Conservation (phyloP, 2,329 filamentous ascomycete species). For the Colletotrichum spaethianum region DNA sequence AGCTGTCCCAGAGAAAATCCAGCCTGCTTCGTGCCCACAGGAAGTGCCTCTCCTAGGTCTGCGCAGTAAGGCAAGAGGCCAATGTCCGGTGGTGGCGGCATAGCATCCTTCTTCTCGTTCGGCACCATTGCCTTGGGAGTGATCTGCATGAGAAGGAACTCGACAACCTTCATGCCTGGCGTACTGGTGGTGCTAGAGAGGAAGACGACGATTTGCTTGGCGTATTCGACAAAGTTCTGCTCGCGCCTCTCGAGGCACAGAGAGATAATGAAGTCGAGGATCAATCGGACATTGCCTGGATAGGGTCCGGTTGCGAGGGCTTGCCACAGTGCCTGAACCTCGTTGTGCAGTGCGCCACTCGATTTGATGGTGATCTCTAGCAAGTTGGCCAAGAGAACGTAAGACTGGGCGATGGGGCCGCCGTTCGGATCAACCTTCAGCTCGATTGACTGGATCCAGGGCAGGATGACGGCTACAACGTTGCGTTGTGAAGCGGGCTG, state of each 20-base stretch:
- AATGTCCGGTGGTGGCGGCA: constrained; percentile 80
- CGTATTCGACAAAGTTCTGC: constrained; percentile 98
- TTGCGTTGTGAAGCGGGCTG: constrained; percentile 89
- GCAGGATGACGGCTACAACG: constrained; percentile 92
- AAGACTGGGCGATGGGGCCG: constrained; percentile 90
- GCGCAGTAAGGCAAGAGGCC: constrained; percentile 88
- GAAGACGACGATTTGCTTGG: constrained; percentile 98
- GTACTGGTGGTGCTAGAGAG: constrained; percentile 83
- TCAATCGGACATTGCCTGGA: constrained; percentile 92
- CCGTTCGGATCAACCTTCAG: constrained; percentile 93
- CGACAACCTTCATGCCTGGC: constrained; percentile 90
- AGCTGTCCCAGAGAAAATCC: constrained; percentile 94
- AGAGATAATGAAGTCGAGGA: constrained; percentile 96
- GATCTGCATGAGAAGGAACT: constrained; percentile 92
- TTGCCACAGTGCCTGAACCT: constrained; percentile 98
- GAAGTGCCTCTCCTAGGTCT: constrained; percentile 83
- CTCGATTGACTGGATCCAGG: constrained; percentile 96
- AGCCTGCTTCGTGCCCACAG: constrained; percentile 90
- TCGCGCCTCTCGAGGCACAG: constrained; percentile 94
- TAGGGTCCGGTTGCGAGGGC: constrained; percentile 94
- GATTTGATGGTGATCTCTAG: constrained; percentile 97
- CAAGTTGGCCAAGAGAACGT: constrained; percentile 94
- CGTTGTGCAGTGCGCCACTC: constrained; percentile 89
- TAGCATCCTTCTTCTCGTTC: constrained; percentile 81
- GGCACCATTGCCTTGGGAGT: constrained; percentile 97